A percentile compares a stretch with the other conserved stretches of the same genome.
Evolutionary conservation across 2,329 filamentous ascomycete genomes (phyloP).

Genomic region (Pseudopyricularia cyperi): DNA sequence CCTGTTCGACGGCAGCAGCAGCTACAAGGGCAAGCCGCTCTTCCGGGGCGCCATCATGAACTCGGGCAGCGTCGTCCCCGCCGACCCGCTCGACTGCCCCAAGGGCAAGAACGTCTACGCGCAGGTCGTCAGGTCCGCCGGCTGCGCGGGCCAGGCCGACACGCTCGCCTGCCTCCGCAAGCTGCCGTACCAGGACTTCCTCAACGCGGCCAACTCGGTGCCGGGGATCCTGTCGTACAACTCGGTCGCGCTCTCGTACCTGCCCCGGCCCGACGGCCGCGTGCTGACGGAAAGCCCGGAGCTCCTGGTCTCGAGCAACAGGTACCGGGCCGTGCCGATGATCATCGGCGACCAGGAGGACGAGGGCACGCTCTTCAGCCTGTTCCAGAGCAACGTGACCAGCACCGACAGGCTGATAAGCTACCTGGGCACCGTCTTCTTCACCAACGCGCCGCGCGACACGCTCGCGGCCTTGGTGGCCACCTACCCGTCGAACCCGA

Average conservation of each 20-base stretch:
- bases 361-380: conserved; percentile 62
- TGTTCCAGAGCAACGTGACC: conserved; percentile 58
- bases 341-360: conserved; percentile 66
- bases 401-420: conserved; percentile 42
- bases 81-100: conserved; percentile 48
- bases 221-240: conserved; percentile 54
- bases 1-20: conserved; percentile 58
- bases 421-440: conserved; percentile 50
- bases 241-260: conserved; percentile 57
- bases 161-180: conserved; percentile 54
- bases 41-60: conserved; percentile 73
- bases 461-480: conserved; percentile 43
- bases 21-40: conserved; percentile 60
- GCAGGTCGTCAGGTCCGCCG: conserved; percentile 41
- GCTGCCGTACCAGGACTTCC: conserved; percentile 44
- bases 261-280: conserved; percentile 59
- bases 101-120: conserved; percentile 57
- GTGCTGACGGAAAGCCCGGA: conserved; percentile 52
- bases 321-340: conserved; percentile 34
- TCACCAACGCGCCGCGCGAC: conserved; percentile 36
- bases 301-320: conserved; percentile 33
- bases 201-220: conserved; percentile 56
- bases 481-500: conserved; percentile 44
- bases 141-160: conserved; percentile 44
- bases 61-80: conserved; percentile 50